Evolutionary conservation across 371 early-diverging fungal species (phyloP).

Genomic region (Mucor ambiguus): DNA sequence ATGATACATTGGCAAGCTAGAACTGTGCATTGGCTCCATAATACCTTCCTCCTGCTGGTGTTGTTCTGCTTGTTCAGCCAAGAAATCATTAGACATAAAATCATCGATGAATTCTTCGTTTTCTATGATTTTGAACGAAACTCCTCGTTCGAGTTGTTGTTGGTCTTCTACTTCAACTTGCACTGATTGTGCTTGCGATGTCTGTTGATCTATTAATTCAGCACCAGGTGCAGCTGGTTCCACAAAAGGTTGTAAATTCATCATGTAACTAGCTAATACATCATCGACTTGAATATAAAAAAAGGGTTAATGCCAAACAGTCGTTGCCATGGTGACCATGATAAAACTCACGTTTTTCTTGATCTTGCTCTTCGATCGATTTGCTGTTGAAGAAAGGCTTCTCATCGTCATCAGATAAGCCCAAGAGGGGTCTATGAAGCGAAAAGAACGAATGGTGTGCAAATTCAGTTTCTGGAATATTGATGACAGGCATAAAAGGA

Average conservation of each 20-base stretch:
- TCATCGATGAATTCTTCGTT: not conserved
- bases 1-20: constrained; percentile 35
- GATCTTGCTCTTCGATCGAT: constrained; percentile 12
- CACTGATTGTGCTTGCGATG: constrained; percentile 3
- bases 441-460: constrained; percentile 55
- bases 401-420: constrained; percentile 39
- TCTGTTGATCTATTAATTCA: constrained; percentile 1
- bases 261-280: constrained; percentile 36
- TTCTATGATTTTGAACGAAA: not conserved
- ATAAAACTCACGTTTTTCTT: constrained; percentile 19
- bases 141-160: not conserved
- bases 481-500: constrained; percentile 53
- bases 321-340: not conserved
- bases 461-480: constrained; percentile 52
- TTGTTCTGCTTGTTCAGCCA: not conserved
- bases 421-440: constrained; percentile 50
- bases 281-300: constrained; percentile 38
- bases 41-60: constrained; percentile 6
- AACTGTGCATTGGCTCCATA: not conserved
- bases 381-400: constrained; percentile 39
- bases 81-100: not conserved
- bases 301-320: not conserved
- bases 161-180: not conserved
- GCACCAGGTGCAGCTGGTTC: constrained; percentile 23
- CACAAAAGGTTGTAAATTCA: constrained; percentile 36